Conservation (phyloP, 2,329 filamentous ascomycete species). For the Truncatella angustata region DNA sequence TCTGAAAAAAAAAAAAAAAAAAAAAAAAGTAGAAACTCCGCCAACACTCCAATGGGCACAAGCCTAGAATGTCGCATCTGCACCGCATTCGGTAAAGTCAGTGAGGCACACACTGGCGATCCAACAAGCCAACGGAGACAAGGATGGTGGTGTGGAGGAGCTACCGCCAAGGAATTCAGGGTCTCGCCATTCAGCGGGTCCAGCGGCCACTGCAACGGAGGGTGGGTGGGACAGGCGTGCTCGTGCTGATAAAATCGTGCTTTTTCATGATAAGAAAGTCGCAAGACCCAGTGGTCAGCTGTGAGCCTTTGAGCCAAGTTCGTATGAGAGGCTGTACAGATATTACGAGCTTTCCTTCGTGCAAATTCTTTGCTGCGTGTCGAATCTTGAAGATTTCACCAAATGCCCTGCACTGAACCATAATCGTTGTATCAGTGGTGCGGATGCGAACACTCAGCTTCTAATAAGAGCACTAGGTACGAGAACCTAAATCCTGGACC, state of each 20-base stretch:
- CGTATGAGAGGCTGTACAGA: neutral
- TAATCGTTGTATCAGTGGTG: too few relatives aligned
- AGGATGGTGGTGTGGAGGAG: conserved; percentile 4
- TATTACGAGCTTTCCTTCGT: neutral
- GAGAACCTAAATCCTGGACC: neutral
- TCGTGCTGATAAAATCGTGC: neutral
- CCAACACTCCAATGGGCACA: neutral
- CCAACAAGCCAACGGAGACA: neutral
- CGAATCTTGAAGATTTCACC: too few relatives aligned
- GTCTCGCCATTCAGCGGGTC: conserved; percentile 1
- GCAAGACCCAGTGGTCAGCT: neutral
- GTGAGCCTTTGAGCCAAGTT: neutral
- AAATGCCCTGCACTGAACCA: too few relatives aligned
- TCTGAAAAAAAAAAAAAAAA: neutral
- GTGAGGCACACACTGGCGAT: neutral
- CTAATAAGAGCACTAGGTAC: neutral
- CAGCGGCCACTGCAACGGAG: neutral
- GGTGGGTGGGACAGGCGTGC: conserved; percentile 3
- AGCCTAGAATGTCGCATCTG: neutral
- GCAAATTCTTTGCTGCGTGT: neutral
- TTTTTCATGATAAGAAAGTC: conserved; percentile 4
- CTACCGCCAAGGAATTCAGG: conserved; percentile 4
- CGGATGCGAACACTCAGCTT: conserved; percentile 2
- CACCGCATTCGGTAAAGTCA: neutral
- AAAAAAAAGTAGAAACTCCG: neutral